Evolutionary conservation across 805 yeast genomes (phyloP).

Genomic region (Ogataea dorogensis): DNA sequence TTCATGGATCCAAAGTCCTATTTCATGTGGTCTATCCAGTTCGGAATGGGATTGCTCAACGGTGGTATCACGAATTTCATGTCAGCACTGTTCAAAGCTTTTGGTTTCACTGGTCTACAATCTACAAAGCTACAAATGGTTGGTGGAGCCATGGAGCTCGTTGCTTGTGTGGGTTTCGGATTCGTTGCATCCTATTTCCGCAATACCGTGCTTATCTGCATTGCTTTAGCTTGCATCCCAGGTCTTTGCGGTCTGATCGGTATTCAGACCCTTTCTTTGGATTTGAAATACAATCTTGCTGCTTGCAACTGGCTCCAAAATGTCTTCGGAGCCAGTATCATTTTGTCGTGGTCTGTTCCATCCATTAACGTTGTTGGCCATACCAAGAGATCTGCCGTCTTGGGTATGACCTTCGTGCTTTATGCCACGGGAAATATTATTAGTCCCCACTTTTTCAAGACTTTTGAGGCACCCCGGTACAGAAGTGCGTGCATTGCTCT

Average conservation of each 20-base stretch:
- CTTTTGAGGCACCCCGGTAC: constrained; percentile 44
- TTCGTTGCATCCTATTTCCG: constrained; percentile 1
- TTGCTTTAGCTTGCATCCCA: constrained; percentile 37
- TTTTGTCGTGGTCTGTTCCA: constrained; percentile 22
- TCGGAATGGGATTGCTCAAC: constrained; percentile 24
- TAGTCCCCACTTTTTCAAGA: constrained; percentile 50
- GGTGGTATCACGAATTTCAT: constrained; percentile 31
- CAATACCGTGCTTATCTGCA: constrained; percentile 29
- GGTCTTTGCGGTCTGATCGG: constrained; percentile 39
- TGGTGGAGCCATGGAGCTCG: constrained; percentile 7
- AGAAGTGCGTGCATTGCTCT: constrained; percentile 36
- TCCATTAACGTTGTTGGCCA: constrained; percentile 43
- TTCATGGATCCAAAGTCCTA: constrained; percentile 24
- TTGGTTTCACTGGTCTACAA: constrained; percentile 10
- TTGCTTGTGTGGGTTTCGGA: constrained; percentile 6
- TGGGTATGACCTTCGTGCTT: constrained; percentile 42
- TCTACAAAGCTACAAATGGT: constrained; percentile 10
- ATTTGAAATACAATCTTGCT: constrained; percentile 25
- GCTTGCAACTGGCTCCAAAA: constrained; percentile 10
- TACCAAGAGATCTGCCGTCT: constrained; percentile 48
- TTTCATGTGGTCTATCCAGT: constrained; percentile 21
- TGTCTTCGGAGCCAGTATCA: constrained; percentile 16
- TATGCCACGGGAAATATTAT: constrained; percentile 52
- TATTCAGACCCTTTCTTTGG: constrained; percentile 41
- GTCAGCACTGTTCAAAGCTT: constrained; percentile 23